phyloP scores from a whole-genome alignment of 495 filamentous ascomycete species.

The Talaromyces nanjingensis region DNA sequence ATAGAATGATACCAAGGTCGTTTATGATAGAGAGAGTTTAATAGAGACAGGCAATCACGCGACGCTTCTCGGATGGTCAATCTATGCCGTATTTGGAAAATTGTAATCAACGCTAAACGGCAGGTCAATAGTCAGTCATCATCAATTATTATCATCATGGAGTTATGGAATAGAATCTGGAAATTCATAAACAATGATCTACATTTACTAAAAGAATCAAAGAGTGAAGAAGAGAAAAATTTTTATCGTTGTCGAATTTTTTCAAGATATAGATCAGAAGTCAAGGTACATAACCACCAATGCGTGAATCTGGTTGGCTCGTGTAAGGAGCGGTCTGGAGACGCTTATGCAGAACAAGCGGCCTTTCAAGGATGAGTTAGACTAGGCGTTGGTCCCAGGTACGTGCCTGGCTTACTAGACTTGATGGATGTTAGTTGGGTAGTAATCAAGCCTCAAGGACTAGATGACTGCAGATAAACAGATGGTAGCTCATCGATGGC shows the following conservation, averaged over 20 bases:
- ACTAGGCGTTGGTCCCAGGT: not conserved
- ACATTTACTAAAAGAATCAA: not conserved
- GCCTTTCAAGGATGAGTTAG: not conserved
- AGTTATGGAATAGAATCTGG: not conserved
- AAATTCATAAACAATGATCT: not conserved
- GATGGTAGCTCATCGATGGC: not conserved
- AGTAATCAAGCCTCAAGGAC: not conserved
- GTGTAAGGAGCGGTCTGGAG: conserved; percentile 1
- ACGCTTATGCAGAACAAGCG: conserved; percentile 1
- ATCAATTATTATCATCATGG: too few relatives aligned
- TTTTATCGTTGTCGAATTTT: not conserved
- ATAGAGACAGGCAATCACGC: not conserved
- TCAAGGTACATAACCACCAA: not conserved
- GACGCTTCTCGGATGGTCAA: not conserved
- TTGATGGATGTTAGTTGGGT: not conserved
- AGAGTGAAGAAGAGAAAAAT: not conserved
- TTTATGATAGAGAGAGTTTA: not conserved
- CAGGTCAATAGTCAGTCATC: too few relatives aligned
- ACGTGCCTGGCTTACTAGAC: not conserved
- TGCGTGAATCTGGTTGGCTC: not conserved
- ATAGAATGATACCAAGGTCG: not conserved
- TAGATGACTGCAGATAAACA: not conserved
- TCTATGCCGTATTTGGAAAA: not conserved
- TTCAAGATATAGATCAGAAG: not conserved
- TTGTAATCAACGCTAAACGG: not conserved